Percentiles rank a stretch among this genome's conserved stretches.
phyloP scores from a whole-genome alignment of 306 rosid species.

The peach (Prunus persica) region Prunus_persica_NCBIv2 NC_034013.1:4181501-4182000 shows the following conservation, averaged over 20 bases:
- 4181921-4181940: conserved; percentile 49
- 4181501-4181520: conserved; percentile 59
- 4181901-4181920: conserved; percentile 50
- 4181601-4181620: conserved; percentile 80
- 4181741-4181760: neutral
- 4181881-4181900: conserved; percentile 44
- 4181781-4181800: neutral
- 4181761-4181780: conserved; percentile 1
- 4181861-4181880: conserved; percentile 38
- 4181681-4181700: conserved; percentile 9
- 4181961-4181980: conserved; percentile 63
- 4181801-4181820: conserved; percentile 12
- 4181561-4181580: conserved; percentile 54
- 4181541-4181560: conserved; percentile 37
- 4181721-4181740: neutral
- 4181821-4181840: conserved; percentile 78
- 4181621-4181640: conserved; percentile 60
- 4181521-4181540: conserved; percentile 41
- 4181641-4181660: conserved; percentile 59
- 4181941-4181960: conserved; percentile 58
- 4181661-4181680: conserved; percentile 4
- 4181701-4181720: neutral
- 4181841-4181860: conserved; percentile 53
- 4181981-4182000: conserved; percentile 60
- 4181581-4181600: conserved; percentile 57